Base-by-base conservation (phyloP, 768 basidiomycete species). In the Suillus luteus region DNA sequence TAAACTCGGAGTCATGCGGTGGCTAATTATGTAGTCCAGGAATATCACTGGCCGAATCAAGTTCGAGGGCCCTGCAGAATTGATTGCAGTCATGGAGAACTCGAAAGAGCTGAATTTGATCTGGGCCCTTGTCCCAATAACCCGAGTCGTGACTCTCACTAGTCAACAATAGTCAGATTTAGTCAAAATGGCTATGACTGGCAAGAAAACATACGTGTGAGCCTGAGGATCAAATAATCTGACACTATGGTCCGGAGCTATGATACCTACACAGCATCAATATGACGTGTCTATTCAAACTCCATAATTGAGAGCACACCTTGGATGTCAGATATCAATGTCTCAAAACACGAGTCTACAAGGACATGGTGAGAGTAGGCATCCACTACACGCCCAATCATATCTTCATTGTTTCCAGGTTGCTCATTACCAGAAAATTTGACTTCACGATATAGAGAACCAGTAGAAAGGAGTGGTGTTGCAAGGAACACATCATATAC, bases 361-460 rank as follows among this genome's bases (percentile, higher is more conserved):
- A 67, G 35, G 14, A 63, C 64, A 65, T 72, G 69, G 46, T 73
- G 72, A 0, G 64, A 67, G 64, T 65, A 73, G 1, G 72, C 72
- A 68, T 72, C 66, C 5, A 71, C 55, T 14, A 62, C 65, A 35
- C 57, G 24, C 5, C 65, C 65, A 58, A 73, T 33, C 12, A 46
- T 5, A 48, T 69, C 66, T 12, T 62, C 55, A 35, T 68, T 67
- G 27, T 62, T 49, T 17, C 63, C 66, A n/a, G 54, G 51, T 24
- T 69, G 37, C 12, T 35, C n/a, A 24, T 63, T 69, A 15, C 70
- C 70, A 58, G 68, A 69, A 44, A 67, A 71, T 40, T 71, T 69
- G 5, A 63, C 62, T 19, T 63, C 41, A 2, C n/a, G 5, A 46
- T 63, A 59, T 8, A 31, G 4, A 41, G 22, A 6, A 27, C 62